These are phyloP conservation scores for Jaltomata sinuosa DNA, from an alignment of 257 asterid species.

Conservation along the genomic window DNA sequence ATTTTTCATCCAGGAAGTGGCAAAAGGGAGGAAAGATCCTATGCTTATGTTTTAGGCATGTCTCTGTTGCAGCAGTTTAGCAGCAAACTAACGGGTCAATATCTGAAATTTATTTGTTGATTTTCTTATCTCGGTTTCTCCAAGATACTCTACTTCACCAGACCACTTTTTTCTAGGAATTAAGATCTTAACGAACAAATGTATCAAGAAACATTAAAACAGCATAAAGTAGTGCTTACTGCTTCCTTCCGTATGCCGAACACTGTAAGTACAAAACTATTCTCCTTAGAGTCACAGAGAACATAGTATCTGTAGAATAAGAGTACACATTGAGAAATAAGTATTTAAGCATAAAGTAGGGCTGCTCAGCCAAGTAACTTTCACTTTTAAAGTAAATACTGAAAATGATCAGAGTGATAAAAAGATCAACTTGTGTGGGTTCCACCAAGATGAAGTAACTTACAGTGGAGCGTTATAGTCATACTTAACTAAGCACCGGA, in stretches of 20 bases:
- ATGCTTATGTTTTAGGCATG: not conserved
- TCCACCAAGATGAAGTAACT: conserved; percentile 21
- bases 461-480: conserved; percentile 59
- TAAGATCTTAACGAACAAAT: not conserved
- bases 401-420: not conserved
- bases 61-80: not conserved
- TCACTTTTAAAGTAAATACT: not conserved
- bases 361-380: not conserved
- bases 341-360: not conserved
- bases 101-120: not conserved
- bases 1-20: not conserved
- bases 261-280: conserved; percentile 52
- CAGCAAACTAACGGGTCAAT: not conserved
- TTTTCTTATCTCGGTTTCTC: not conserved
- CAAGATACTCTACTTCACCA: not conserved
- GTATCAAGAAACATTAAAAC: not conserved
- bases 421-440: not conserved
- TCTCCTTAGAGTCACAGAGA: conserved; percentile 67
- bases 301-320: conserved; percentile 56
- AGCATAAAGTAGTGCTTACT: conserved; percentile 31
- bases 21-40: not conserved
- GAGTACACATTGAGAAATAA: not conserved
- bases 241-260: conserved; percentile 57
- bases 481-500: conserved; percentile 48
- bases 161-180: not conserved